phyloP scores from a whole-genome alignment of 768 basidiomycete species.

The Dictyophora rubrovolvata region DNA sequence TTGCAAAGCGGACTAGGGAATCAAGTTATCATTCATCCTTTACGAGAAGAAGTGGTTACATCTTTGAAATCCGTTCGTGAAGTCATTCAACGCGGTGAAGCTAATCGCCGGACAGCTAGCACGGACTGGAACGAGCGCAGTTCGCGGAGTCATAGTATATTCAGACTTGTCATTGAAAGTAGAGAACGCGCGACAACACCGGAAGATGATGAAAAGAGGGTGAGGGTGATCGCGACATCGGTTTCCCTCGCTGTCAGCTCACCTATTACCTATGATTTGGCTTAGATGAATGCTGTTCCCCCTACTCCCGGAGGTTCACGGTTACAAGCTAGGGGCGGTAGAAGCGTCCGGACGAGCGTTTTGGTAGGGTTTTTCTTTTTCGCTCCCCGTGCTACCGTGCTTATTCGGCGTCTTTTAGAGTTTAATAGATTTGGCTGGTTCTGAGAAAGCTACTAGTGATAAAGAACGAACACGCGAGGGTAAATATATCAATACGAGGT shows the following conservation, averaged over 20 bases:
- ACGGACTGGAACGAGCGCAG: constrained; percentile 99
- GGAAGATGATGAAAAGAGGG: constrained; percentile 33
- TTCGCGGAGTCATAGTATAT: constrained; percentile 90
- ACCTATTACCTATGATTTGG: background rate
- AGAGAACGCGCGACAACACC: constrained; percentile 43
- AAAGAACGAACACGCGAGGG: constrained; percentile 95
- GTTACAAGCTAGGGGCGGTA: constrained; percentile 67
- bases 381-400: background rate
- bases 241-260: constrained; percentile 30
- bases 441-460: constrained; percentile 91
- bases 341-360: constrained; percentile 70
- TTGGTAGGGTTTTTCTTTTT: constrained; percentile 34
- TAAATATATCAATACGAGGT: constrained; percentile 92
- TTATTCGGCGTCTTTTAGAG: constrained; percentile 36
- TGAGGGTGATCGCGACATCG: constrained; percentile 40
- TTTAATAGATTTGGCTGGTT: constrained; percentile 92
- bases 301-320: constrained; percentile 50
- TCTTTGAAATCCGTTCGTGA: constrained; percentile 78
- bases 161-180: constrained; percentile 86
- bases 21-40: constrained; percentile 59
- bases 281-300: constrained; percentile 18
- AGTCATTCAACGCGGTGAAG: constrained; percentile 77
- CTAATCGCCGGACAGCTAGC: constrained; percentile 78
- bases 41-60: constrained; percentile 90
- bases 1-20: constrained; percentile 40